phyloP scores from a whole-genome alignment of 2,329 filamentous ascomycete species.

The Arthrobotrys conoides region DNA sequence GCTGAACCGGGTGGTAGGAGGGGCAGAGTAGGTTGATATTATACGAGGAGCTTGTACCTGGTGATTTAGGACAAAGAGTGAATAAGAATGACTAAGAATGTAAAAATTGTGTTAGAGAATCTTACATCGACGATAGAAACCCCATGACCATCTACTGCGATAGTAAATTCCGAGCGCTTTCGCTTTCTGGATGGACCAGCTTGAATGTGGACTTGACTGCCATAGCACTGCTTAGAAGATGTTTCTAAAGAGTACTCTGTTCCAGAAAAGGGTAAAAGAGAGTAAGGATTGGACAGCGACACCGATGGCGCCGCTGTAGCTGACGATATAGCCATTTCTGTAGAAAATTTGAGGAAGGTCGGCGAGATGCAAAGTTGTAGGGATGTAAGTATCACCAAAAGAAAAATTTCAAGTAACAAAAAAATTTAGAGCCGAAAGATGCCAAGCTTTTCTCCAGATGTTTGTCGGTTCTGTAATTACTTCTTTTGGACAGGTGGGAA shows the following conservation, averaged over 20 bases:
- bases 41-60: constrained; percentile 59
- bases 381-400: constrained; percentile 4
- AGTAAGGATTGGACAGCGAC: constrained; percentile 60
- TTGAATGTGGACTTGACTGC: constrained; percentile 50
- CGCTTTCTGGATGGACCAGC: constrained; percentile 51
- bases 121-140: constrained; percentile 56
- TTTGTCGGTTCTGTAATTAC: constrained; percentile 36
- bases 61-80: not conserved
- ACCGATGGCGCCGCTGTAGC: constrained; percentile 55
- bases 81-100: not conserved
- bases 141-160: constrained; percentile 58
- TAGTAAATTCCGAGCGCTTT: constrained; percentile 56
- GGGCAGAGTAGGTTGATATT: constrained; percentile 56
- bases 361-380: constrained; percentile 19
- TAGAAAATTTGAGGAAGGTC: constrained; percentile 14
- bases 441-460: constrained; percentile 59
- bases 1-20: constrained; percentile 56
- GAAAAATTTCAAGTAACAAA: constrained; percentile 43
- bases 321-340: constrained; percentile 58
- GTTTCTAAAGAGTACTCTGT: constrained; percentile 37
- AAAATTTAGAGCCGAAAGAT: constrained; percentile 37
- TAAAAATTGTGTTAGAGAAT: not conserved
- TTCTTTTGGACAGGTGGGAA: constrained; percentile 34
- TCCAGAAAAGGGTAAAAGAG: constrained; percentile 51
- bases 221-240: constrained; percentile 45